phyloP scores from a whole-genome alignment of 1,284 basidiomycete genomes.

The Apiotrichum sp. region DNA sequence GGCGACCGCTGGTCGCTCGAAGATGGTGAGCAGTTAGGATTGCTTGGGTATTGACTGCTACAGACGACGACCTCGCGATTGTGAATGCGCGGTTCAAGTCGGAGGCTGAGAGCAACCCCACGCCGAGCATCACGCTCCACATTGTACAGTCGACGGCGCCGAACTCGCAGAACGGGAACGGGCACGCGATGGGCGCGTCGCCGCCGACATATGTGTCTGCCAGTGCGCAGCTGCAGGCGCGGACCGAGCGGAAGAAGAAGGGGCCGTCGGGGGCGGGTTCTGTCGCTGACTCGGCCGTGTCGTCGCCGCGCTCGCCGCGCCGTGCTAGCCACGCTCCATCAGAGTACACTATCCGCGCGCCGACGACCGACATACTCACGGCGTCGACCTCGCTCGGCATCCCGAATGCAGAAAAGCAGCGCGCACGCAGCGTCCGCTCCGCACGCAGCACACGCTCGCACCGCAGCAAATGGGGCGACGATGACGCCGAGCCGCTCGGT shows the following conservation, averaged over 20 bases:
- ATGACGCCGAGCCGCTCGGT: conserved; percentile 40
- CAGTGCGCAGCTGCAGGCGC: conserved; percentile 1
- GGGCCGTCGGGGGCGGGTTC: conserved; percentile 1
- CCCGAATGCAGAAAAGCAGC: conserved; percentile 11
- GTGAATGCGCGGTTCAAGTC: conserved; percentile 43
- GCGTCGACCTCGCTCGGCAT: conserved; percentile 10
- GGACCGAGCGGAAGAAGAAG: conserved; percentile 1
- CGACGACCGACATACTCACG: conserved; percentile 1
- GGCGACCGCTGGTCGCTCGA: conserved; percentile 42
- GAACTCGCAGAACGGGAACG: background rate
- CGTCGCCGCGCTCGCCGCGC: background rate
- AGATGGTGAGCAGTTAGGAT: conserved; percentile 36
- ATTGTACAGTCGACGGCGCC: conserved; percentile 13
- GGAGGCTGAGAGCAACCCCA: conserved; percentile 16
- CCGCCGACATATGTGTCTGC: conserved; percentile 6
- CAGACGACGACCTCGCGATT: conserved; percentile 48
- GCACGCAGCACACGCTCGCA: conserved; percentile 24
- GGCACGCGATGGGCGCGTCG: background rate
- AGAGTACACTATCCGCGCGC: background rate
- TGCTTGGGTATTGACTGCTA: background rate
- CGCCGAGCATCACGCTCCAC: conserved; percentile 23
- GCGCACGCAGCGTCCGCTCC: conserved; percentile 12
- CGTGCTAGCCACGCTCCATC: no score
- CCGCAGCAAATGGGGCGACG: conserved; percentile 39
- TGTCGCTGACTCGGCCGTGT: background rate